These are phyloP conservation scores for Parasarocladium wereldwijsianum DNA, from an alignment of 2,329 filamentous ascomycete species.

Conservation along the genomic window DNA sequence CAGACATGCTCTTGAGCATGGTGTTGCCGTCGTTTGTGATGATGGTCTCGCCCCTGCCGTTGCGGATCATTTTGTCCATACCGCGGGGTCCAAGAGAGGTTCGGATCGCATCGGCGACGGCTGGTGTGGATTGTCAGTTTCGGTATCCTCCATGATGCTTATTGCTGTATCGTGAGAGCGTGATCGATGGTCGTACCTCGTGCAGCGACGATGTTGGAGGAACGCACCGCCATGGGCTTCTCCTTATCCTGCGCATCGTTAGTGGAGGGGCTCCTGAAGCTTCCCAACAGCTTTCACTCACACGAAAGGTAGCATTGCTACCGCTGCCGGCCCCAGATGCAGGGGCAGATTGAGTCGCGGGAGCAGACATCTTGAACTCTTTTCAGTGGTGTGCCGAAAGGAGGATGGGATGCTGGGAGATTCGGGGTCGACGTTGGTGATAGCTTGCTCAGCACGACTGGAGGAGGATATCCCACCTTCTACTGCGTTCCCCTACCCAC, in stretches of 20 bases:
- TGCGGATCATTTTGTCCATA: constrained; percentile 99
- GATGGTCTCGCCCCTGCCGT: constrained; percentile 89
- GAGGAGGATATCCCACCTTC: constrained; percentile 22
- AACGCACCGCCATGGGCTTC: constrained; percentile 94
- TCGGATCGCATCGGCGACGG: constrained; percentile 93
- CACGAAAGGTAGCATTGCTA: constrained; percentile 42
- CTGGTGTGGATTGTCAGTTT: constrained; percentile 27
- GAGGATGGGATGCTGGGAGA: constrained; percentile 14
- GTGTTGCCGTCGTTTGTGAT: constrained; percentile 99
- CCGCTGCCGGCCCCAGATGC: constrained; percentile 23
- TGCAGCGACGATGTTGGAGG: constrained; percentile 92
- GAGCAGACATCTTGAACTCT: constrained; percentile 25
- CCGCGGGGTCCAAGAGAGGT: constrained; percentile 91
- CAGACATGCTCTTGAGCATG: constrained; percentile 97
- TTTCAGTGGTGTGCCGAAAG: constrained; percentile 1
- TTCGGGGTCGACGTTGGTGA: too few relatives aligned
- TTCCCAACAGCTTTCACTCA: constrained; percentile 21
- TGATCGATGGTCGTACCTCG: constrained; percentile 48
- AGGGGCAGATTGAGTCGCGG: constrained; percentile 14
- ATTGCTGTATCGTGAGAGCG: not conserved
- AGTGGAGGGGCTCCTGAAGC: constrained; percentile 22
- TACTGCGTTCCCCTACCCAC: constrained; percentile 19
- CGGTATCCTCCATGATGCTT: too few relatives aligned
- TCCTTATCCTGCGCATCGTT: constrained; percentile 58
- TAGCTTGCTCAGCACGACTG: constrained; percentile 4